Conservation (phyloP, 495 filamentous ascomycete species). For the Astrothelium macrocarpum region DNA sequence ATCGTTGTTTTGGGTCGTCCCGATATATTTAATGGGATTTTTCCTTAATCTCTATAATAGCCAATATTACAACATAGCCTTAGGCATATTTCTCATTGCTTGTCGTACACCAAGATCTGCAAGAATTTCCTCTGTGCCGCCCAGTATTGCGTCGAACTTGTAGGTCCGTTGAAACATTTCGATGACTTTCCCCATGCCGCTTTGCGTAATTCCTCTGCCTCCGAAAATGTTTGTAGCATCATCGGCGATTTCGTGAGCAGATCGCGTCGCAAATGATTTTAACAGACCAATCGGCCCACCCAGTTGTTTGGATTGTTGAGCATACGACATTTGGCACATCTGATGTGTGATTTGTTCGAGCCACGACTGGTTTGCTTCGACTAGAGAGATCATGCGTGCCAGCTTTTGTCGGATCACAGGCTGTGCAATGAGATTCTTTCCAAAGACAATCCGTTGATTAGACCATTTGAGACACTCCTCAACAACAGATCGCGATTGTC, state of each 20-base stretch:
- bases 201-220: conserved; percentile 69
- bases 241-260: conserved; percentile 73
- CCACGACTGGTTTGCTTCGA: conserved; percentile 77
- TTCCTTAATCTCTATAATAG: conserved; percentile 2
- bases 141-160: conserved; percentile 83
- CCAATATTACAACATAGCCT: conserved; percentile 57
- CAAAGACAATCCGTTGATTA: conserved; percentile 80
- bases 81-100: conserved; percentile 73
- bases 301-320: conserved; percentile 62
- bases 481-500: conserved; percentile 56
- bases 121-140: conserved; percentile 76
- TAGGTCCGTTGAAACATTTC: conserved; percentile 78
- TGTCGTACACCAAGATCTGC: conserved; percentile 75
- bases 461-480: conserved; percentile 86
- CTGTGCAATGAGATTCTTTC: conserved; percentile 70
- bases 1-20: neutral
- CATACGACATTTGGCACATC: conserved; percentile 79
- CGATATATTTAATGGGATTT: neutral
- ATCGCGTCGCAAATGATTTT: conserved; percentile 66
- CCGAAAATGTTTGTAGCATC: conserved; percentile 81
- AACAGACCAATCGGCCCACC: conserved; percentile 76
- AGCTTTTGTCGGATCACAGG: conserved; percentile 83
- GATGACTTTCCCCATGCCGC: conserved; percentile 70
- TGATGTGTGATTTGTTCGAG: conserved; percentile 76
- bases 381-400: conserved; percentile 77